Evolutionary conservation across 257 asterid species (phyloP), one percentile per base, ranked within the genome.

Genomic region (Lantana camara): DNA sequence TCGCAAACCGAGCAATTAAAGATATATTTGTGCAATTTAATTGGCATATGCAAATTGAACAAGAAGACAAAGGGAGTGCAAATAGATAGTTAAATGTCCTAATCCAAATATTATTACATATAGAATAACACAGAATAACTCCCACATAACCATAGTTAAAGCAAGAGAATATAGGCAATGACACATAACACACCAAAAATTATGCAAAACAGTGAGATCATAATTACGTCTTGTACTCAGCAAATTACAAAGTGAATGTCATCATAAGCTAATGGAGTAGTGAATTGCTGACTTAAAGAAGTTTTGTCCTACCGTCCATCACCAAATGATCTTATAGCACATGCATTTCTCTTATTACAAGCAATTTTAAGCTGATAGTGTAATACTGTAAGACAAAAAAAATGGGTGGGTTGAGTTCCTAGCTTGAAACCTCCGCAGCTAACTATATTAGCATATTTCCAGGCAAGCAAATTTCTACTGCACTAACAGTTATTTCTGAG

Each of bases 141-240:
- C 4, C 13, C 35, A 15, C 29, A 32, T 12, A 21, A 40, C 12
- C 55, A 35, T 54, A 46, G 52, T 54, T 44, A 32, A 47, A 24
- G 66, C 53, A 55, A 4, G 3, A 35, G 42, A 58, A 58, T 16
- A 42, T 20, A 62, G 64, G 64, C 29, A 62, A 44, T 44, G 64
- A 16, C 53, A 54, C 50, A 17, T n/a, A n/a, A n/a, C 22, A 44
- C 12, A 12, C 51, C 30, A 17, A 9, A 23, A 30, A 20, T 12
- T 32, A 32, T 32, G 51, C 15, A 40, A 15, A 41, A 46, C 14
- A 27, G 21, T 27, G 60, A 27, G 42, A 50, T 60, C 61, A 52
- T 47, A 55, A 60, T 66, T 17, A 34, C 61, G 9, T 46, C 50
- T 60, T 27, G 47, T 19, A 60, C 51, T 53, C 24, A 60, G 73